phyloP scores from a whole-genome alignment of 176 grass and related monocot species.

The Avena sativa region DNA sequence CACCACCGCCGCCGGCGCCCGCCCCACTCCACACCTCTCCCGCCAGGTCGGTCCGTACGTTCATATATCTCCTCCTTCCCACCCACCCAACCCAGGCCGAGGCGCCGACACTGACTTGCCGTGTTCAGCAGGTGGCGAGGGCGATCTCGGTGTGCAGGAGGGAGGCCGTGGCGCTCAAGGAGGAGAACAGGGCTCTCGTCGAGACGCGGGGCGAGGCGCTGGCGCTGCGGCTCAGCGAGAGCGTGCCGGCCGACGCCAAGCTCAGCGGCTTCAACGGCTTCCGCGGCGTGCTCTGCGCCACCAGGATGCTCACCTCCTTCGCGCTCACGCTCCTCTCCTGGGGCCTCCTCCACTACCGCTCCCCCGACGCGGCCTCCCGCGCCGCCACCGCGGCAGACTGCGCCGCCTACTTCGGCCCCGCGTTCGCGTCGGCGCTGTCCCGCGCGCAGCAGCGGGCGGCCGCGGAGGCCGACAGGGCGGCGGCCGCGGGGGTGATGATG shows the following conservation, averaged over 20 bases:
- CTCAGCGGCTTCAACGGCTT: slow-evolving; percentile 90
- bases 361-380: slow-evolving; percentile 5
- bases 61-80: too few relatives aligned
- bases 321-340: slow-evolving; percentile 74
- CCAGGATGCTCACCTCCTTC: slow-evolving; percentile 67
- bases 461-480: slow-evolving; percentile 43
- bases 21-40: slow-evolving; percentile 47
- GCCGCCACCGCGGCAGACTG: slow-evolving; percentile 23
- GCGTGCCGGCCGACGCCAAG: slow-evolving; percentile 63
- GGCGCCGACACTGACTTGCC: neutral
- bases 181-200: slow-evolving; percentile 78
- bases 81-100: neutral
- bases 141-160: slow-evolving; percentile 62
- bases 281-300: slow-evolving; percentile 78
- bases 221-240: slow-evolving; percentile 61
- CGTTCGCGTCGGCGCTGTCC: slow-evolving; percentile 67
- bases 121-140: slow-evolving; percentile 57
- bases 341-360: slow-evolving; percentile 69
- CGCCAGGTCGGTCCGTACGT: slow-evolving; percentile 48
- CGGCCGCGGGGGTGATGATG: slow-evolving; percentile 65
- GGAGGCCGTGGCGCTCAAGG: slow-evolving; percentile 72
- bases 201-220: slow-evolving; percentile 68
- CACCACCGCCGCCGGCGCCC: slow-evolving; percentile 22
- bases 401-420: slow-evolving; percentile 63
- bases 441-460: slow-evolving; percentile 69